A percentile compares a stretch with the other conserved stretches of the same genome.
Conservation (phyloP, 352 stramenopile species). For the Phytophthora litchii region DNA sequence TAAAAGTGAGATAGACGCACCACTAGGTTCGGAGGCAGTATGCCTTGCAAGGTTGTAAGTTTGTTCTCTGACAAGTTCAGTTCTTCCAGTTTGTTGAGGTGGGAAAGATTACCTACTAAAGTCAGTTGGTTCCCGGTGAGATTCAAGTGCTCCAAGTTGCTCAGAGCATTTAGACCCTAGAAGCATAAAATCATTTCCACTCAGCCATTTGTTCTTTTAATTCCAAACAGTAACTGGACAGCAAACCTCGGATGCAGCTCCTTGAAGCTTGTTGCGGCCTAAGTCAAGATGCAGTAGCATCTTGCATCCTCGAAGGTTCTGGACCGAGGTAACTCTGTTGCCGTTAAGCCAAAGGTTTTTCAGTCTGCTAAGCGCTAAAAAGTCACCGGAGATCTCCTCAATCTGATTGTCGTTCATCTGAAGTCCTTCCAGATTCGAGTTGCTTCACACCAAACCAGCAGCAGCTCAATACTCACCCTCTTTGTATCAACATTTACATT, state of each 20-base stretch:
- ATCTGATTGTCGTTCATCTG: conserved; percentile 81
- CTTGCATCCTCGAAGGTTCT: conserved; percentile 57
- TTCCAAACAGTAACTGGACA: no score
- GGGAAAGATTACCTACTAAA: conserved; percentile 58
- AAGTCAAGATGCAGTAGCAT: conserved; percentile 73
- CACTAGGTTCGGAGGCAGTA: conserved; percentile 56
- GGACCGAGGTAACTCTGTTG: conserved; percentile 58
- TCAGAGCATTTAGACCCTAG: conserved; percentile 60
- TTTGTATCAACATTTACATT: background rate
- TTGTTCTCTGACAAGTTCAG: conserved; percentile 70
- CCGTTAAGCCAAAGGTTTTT: conserved; percentile 77
- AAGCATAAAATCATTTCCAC: conserved; percentile 1
- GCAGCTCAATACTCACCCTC: background rate
- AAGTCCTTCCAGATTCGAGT: conserved; percentile 66
- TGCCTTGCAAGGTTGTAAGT: conserved; percentile 51
- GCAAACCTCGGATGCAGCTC: conserved; percentile 49
- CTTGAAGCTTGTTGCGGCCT: conserved; percentile 60
- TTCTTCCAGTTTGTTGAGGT: conserved; percentile 76
- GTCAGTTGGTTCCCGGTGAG: conserved; percentile 64
- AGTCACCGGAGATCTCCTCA: conserved; percentile 57
- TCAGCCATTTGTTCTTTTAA: background rate
- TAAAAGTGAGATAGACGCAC: conserved; percentile 23
- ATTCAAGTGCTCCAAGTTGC: conserved; percentile 67
- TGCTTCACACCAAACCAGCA: conserved; percentile 36
- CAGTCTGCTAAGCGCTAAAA: conserved; percentile 66